Percentiles rank a stretch among this genome's conserved stretches.
Conservation (phyloP, 75 land plant genomes). For the Azolla pinnata region DNA sequence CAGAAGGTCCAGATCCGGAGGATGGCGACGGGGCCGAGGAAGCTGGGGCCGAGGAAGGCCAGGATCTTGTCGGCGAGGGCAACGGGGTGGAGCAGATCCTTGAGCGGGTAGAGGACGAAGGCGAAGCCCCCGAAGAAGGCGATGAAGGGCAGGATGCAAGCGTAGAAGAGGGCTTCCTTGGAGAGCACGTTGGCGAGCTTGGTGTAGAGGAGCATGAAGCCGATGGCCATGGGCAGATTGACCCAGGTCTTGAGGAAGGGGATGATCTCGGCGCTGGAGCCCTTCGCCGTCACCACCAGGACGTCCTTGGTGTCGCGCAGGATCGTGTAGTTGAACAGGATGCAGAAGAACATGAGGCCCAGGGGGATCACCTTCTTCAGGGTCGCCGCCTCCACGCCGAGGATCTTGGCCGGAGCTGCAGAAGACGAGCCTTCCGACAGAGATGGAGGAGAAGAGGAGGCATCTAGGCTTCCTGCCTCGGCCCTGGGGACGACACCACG, state of each 20-base stretch:
- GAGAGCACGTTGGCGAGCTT: conserved; percentile 41
- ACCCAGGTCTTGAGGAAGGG: conserved; percentile 49
- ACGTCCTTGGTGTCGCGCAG: conserved; percentile 45
- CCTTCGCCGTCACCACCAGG: conserved; percentile 49
- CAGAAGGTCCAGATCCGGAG: conserved; percentile 42
- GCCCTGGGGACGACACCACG: no score
- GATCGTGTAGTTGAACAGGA: conserved; percentile 47
- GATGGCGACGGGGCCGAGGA: conserved; percentile 41
- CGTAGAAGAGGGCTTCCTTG: conserved; percentile 37
- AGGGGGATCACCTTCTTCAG: conserved; percentile 45
- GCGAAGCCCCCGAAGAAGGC: conserved; percentile 38
- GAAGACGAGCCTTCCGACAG: no score
- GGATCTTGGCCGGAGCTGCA: conserved; percentile 16
- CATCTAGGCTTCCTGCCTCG: background rate
- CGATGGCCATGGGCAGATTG: conserved; percentile 45
- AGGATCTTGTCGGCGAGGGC: conserved; percentile 30
- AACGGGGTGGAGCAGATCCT: conserved; percentile 32
- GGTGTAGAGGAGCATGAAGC: conserved; percentile 44
- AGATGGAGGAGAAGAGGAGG: background rate
- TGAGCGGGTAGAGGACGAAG: conserved; percentile 35
- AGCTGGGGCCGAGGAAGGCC: conserved; percentile 23
- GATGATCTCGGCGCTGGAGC: conserved; percentile 48
- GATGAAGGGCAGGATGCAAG: conserved; percentile 36
- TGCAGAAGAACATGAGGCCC: conserved; percentile 50
- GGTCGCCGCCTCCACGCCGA: conserved; percentile 29